Evolutionary conservation across 2,329 filamentous ascomycete species (phyloP), one percentile per base, ranked within the genome.

Genomic region (Botryosphaeria dothidea): DNA sequence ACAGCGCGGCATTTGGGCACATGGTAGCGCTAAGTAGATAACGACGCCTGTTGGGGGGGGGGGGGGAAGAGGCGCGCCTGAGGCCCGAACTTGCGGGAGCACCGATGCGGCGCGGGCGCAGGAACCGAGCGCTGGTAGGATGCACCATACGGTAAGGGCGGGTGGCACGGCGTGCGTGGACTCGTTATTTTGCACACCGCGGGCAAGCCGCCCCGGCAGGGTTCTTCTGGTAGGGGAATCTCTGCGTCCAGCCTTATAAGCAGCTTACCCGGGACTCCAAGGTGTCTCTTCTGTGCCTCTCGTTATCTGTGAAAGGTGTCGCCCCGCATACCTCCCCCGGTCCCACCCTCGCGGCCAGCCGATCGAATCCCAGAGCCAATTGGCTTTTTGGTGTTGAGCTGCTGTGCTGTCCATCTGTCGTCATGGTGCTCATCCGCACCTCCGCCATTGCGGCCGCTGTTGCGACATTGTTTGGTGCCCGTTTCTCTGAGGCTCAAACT

Each of bases 401-500:
- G 51, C 19, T 54, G 31, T 23, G 34, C 23, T 27, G 36, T 15
- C 34, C 17, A 3, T 7, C 8, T 34, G 34, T n/a, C 25, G n/a
- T 13, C 41, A 60, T 60, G 62, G 23, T 58, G 13, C 17, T 38
- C n/a, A 7, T 45, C 38, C 54, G 38, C 41, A 29, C 62, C 11
- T 51, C 21, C 23, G 23, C 38, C 41, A 17, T 62, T 29, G 27
- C 57, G 21, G 46, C 60, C n/a, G 17, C 57, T 13, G 27, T 58
- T 46, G 66, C 43, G 13, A 48, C 61, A 21, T n/a, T 67, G 52
- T 61, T 65, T 27, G 36, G 61, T 13, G 58, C 31, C 67, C 73
- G 38, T 17, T 41, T 64, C 56, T 34, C 49, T 34, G 41, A 64
- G 21, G 83, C 83, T 38, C 84, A 86, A 74, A 83, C 82, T n/a